phyloP scores from a whole-genome alignment of 1,139 yeast species.

The Kodamaea plutei region DNA sequence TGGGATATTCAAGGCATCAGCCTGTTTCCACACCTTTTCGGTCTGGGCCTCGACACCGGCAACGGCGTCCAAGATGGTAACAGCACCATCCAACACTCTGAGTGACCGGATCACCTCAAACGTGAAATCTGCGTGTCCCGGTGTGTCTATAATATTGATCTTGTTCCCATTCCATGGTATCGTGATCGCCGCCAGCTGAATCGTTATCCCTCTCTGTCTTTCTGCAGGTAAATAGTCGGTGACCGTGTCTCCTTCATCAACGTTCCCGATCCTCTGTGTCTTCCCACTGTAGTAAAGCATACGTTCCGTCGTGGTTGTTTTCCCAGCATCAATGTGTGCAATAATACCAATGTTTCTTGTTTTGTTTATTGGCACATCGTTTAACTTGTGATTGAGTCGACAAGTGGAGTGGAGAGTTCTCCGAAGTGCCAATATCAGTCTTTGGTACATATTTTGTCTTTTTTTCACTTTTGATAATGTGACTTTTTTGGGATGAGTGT shows the following conservation, averaged over 20 bases:
- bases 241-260: conserved; percentile 95
- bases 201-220: conserved; percentile 89
- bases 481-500: no score
- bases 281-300: conserved; percentile 87
- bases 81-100: conserved; percentile 90
- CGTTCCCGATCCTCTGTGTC: conserved; percentile 80
- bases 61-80: conserved; percentile 87
- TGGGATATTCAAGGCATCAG: conserved; percentile 64
- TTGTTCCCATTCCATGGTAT: conserved; percentile 77
- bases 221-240: conserved; percentile 92
- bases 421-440: no score
- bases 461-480: no score
- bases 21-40: conserved; percentile 94
- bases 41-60: conserved; percentile 99
- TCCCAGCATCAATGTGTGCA: conserved; percentile 90
- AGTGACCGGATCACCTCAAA: conserved; percentile 90
- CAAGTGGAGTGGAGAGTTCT: neutral
- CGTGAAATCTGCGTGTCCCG: conserved; percentile 97
- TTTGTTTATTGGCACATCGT: conserved; percentile 24
- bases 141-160: conserved; percentile 90
- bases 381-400: conserved; percentile 18
- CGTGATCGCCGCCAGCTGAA: conserved; percentile 93
- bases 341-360: conserved; percentile 76
- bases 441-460: no score
- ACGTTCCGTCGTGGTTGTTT: conserved; percentile 85